phyloP scores from a whole-genome alignment of 345 rosid species.

The Heritiera fomes region DNA sequence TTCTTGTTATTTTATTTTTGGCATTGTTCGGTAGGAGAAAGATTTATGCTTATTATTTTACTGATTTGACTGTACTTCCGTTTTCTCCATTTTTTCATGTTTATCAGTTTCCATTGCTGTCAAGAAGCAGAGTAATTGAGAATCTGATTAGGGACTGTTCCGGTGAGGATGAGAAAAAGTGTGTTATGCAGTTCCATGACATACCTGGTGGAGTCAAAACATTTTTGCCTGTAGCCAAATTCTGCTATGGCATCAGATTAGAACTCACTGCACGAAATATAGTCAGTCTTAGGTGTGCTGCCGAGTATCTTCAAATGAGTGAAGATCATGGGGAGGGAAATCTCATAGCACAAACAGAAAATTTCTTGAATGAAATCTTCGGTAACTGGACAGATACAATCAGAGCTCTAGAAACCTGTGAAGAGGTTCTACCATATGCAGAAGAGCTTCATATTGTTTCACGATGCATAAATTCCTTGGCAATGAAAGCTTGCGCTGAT shows the following conservation, averaged over 20 bases:
- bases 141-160: slow-evolving; percentile 48
- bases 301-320: slow-evolving; percentile 81
- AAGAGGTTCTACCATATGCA: slow-evolving; percentile 59
- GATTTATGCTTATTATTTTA: background rate
- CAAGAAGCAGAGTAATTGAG: slow-evolving; percentile 74
- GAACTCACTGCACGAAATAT: slow-evolving; percentile 64
- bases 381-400: slow-evolving; percentile 70
- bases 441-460: slow-evolving; percentile 80
- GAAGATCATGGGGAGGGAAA: slow-evolving; percentile 73
- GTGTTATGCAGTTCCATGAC: slow-evolving; percentile 60
- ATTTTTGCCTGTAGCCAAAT: slow-evolving; percentile 72
- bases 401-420: slow-evolving; percentile 68
- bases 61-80: slow-evolving; percentile 10
- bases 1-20: background rate
- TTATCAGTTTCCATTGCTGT: slow-evolving; percentile 81
- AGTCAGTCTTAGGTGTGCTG: slow-evolving; percentile 77
- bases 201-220: slow-evolving; percentile 80
- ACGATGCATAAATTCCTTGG: slow-evolving; percentile 67
- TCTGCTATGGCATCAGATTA: slow-evolving; percentile 77
- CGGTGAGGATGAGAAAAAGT: slow-evolving; percentile 37
- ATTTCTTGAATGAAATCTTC: slow-evolving; percentile 56
- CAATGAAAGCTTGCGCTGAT: slow-evolving; percentile 77
- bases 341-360: slow-evolving; percentile 69
- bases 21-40: background rate
- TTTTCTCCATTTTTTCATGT: slow-evolving; percentile 16